A percentile compares a stretch with the other conserved stretches of the same genome.
phyloP scores from a whole-genome alignment of 2,329 filamentous ascomycete species.

The Zopfia rhizophila region DNA sequence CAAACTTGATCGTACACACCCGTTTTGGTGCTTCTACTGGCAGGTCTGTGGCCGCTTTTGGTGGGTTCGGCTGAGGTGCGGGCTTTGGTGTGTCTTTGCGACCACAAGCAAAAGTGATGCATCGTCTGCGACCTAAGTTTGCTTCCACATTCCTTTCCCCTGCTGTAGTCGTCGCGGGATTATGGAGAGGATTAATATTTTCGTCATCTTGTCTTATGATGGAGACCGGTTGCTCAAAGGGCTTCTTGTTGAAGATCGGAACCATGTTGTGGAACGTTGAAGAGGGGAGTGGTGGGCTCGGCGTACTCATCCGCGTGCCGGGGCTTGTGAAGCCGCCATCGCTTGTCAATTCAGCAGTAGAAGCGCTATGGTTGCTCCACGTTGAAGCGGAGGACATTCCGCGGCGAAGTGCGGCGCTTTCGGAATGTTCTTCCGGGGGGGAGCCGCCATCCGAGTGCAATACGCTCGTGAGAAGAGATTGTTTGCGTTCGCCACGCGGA shows the following conservation, averaged over 20 bases:
- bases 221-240: slow-evolving; percentile 48
- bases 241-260: slow-evolving; percentile 50
- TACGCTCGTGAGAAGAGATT: slow-evolving; percentile 88
- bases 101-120: slow-evolving; percentile 91
- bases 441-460: slow-evolving; percentile 63
- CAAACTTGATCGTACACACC: slow-evolving; percentile 77
- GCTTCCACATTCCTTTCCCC: slow-evolving; percentile 70
- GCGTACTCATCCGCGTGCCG: slow-evolving; percentile 80
- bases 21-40: slow-evolving; percentile 59
- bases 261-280: slow-evolving; percentile 56
- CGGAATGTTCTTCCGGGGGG: slow-evolving; percentile 54
- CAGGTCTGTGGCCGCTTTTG: slow-evolving; percentile 32
- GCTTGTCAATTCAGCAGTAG: slow-evolving; percentile 92
- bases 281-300: slow-evolving; percentile 83
- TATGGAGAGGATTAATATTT: slow-evolving; percentile 37
- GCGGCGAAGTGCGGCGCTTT: slow-evolving; percentile 50
- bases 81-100: slow-evolving; percentile 58
- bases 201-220: slow-evolving; percentile 52
- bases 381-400: slow-evolving; percentile 69
- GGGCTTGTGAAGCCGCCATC: slow-evolving; percentile 92
- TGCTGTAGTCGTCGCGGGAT: slow-evolving; percentile 30
- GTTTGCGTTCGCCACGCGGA: slow-evolving; percentile 66
- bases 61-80: slow-evolving; percentile 35
- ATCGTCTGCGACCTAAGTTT: slow-evolving; percentile 80
- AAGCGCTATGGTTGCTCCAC: slow-evolving; percentile 83